phyloP scores from a whole-genome alignment of 1,284 basidiomycete genomes.

The Melampsora occidentalis region DNA sequence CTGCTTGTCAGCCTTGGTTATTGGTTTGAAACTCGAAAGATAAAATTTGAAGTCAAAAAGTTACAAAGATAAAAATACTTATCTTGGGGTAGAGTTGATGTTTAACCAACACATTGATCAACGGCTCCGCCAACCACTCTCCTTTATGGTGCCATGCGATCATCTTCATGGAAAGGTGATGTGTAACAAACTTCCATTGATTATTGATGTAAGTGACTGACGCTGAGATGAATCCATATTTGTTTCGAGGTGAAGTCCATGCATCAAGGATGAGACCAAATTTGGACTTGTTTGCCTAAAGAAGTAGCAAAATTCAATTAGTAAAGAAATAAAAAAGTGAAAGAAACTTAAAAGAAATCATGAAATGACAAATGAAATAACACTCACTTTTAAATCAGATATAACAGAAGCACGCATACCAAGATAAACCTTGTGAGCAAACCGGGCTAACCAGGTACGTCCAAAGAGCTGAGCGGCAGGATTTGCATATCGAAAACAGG shows the following conservation, averaged over 20 bases:
- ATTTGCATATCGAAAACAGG: slow-evolving; percentile 8
- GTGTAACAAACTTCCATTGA: neutral
- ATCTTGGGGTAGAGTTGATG: slow-evolving; percentile 7
- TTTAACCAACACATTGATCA: neutral
- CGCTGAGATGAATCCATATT: slow-evolving; percentile 17
- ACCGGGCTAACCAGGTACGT: slow-evolving; percentile 11
- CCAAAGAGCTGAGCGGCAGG: slow-evolving; percentile 12
- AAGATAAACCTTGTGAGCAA: slow-evolving; percentile 19
- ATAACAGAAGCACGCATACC: neutral
- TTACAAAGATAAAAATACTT: slow-evolving; percentile 2
- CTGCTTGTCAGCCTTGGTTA: no score
- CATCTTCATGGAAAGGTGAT: slow-evolving; percentile 9
- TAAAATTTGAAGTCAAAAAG: neutral
- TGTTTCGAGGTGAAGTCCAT: slow-evolving; percentile 22
- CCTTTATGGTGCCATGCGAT: slow-evolving; percentile 24
- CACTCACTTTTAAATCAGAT: slow-evolving; percentile 4
- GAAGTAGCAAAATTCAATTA: no score
- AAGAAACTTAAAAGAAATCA: no score
- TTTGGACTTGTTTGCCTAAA: neutral
- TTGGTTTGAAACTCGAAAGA: no score
- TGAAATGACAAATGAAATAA: neutral
- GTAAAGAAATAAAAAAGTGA: no score
- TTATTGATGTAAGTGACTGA: slow-evolving; percentile 17
- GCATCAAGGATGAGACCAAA: slow-evolving; percentile 19
- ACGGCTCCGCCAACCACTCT: neutral